These are phyloP conservation scores for Nakazawaea anatomiae DNA, from an alignment of 805 yeast genomes.

Conservation along the genomic window DNA sequence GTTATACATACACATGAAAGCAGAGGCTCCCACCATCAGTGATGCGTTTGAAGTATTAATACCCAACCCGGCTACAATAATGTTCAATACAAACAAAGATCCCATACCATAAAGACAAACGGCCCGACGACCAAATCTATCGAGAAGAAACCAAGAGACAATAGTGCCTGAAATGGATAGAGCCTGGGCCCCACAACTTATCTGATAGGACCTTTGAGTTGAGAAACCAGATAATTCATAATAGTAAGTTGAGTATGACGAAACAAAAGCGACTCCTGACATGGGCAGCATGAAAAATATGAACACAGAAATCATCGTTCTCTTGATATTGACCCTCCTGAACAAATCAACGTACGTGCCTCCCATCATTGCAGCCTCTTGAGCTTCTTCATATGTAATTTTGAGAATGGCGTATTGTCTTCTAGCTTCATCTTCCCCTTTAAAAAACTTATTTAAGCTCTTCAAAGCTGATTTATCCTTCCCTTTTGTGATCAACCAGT, in stretches of 20 bases:
- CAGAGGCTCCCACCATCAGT: conserved; percentile 24
- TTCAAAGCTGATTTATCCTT: conserved; percentile 36
- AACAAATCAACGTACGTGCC: conserved; percentile 35
- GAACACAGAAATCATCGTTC: conserved; percentile 34
- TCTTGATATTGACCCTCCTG: conserved; percentile 34
- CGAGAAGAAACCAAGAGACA: conserved; percentile 25
- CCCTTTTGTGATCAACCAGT: conserved; percentile 24
- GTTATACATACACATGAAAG: conserved; percentile 19
- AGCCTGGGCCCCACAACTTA: conserved; percentile 25
- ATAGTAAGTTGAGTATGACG: conserved; percentile 45
- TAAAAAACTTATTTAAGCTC: conserved; percentile 22
- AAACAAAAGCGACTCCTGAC: conserved; percentile 39
- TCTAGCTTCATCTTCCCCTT: background rate
- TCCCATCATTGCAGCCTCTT: background rate
- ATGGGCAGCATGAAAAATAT: conserved; percentile 38
- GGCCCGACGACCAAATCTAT: conserved; percentile 25
- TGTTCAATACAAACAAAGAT: conserved; percentile 17
- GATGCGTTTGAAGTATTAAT: conserved; percentile 19
- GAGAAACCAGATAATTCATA: conserved; percentile 43
- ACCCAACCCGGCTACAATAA: conserved; percentile 6
- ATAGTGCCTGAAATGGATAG: conserved; percentile 25
- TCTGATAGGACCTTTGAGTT: conserved; percentile 28
- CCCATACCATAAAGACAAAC: conserved; percentile 22
- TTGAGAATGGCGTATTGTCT: conserved; percentile 12
- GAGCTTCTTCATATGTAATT: conserved; percentile 9